Evolutionary conservation across 805 yeast genomes (phyloP).

Genomic region (Saccharomyces cerevisiae): DNA sequence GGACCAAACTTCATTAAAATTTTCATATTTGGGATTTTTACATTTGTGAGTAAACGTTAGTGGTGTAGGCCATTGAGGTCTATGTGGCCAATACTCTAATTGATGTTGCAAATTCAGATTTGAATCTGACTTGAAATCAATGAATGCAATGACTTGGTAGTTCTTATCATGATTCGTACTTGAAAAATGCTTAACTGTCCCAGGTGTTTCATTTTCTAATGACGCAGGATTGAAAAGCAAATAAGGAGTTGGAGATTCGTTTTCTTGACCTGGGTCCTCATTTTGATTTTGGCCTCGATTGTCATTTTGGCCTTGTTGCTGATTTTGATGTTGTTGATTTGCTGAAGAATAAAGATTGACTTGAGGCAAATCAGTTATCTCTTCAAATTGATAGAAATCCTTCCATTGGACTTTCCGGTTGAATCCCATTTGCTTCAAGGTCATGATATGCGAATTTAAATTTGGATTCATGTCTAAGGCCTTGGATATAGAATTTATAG

Average conservation of each 20-base stretch:
- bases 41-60: conserved; percentile 17
- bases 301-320: not conserved
- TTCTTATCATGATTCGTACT: not conserved
- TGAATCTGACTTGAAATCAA: not conserved
- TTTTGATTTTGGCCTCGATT: conserved; percentile 2
- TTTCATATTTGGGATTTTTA: conserved; percentile 13
- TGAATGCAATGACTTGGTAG: not conserved
- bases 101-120: not conserved
- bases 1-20: conserved; percentile 18
- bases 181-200: not conserved
- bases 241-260: not conserved
- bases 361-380: not conserved
- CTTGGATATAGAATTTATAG: conserved; percentile 17
- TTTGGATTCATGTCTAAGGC: conserved; percentile 6
- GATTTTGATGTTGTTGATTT: not conserved
- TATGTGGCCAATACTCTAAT: not conserved
- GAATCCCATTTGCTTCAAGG: not conserved
- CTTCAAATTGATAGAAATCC: not conserved
- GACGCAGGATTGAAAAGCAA: not conserved
- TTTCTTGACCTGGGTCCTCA: conserved; percentile 5
- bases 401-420: not conserved
- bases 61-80: conserved; percentile 26
- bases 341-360: not conserved
- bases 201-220: not conserved
- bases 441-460: not conserved